Percentiles rank a stretch among this genome's conserved stretches.
Conservation (phyloP, 768 basidiomycete genomes). For the Amanita rubescens region DNA sequence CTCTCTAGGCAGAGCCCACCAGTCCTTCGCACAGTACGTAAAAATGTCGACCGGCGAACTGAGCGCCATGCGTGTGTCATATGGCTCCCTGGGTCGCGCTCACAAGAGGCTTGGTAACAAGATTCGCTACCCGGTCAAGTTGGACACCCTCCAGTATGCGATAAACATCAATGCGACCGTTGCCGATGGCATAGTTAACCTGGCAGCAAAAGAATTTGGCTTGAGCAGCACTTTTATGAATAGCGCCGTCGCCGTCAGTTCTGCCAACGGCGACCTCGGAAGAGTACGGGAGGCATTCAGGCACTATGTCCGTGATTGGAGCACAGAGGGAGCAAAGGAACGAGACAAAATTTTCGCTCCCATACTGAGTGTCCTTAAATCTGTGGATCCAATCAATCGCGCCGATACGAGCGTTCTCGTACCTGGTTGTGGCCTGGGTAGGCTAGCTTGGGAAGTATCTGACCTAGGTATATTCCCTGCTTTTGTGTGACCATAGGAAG, state of each 20-base stretch:
- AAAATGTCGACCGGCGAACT: slow-evolving; percentile 35
- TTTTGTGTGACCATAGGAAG: not conserved
- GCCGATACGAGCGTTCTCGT: slow-evolving; percentile 40
- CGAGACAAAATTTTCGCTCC: slow-evolving; percentile 49
- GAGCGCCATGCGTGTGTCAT: slow-evolving; percentile 33
- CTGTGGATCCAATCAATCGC: slow-evolving; percentile 22
- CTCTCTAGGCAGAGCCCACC: slow-evolving; percentile 36
- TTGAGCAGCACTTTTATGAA: slow-evolving; percentile 19
- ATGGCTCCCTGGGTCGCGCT: slow-evolving; percentile 32
- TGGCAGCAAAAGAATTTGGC: slow-evolving; percentile 25
- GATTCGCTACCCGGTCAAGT: slow-evolving; percentile 48
- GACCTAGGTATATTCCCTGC: slow-evolving; percentile 36
- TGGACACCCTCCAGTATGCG: slow-evolving; percentile 35
- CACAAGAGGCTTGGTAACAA: slow-evolving; percentile 43
- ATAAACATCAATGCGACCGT: slow-evolving; percentile 32
- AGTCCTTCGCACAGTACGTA: slow-evolving; percentile 37
- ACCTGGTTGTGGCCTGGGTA: slow-evolving; percentile 56
- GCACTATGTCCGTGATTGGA: slow-evolving; percentile 70
- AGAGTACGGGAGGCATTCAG: slow-evolving; percentile 54
- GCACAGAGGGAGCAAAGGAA: slow-evolving; percentile 45
- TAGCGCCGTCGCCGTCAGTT: slow-evolving; percentile 9
- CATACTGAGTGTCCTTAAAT: slow-evolving; percentile 40
- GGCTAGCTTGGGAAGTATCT: slow-evolving; percentile 65
- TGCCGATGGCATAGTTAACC: slow-evolving; percentile 32
- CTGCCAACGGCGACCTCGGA: slow-evolving; percentile 31